Evolutionary conservation across 371 early-diverging fungal species (phyloP), one percentile per base, ranked within the genome.

Genomic region (Circinella umbellata): DNA sequence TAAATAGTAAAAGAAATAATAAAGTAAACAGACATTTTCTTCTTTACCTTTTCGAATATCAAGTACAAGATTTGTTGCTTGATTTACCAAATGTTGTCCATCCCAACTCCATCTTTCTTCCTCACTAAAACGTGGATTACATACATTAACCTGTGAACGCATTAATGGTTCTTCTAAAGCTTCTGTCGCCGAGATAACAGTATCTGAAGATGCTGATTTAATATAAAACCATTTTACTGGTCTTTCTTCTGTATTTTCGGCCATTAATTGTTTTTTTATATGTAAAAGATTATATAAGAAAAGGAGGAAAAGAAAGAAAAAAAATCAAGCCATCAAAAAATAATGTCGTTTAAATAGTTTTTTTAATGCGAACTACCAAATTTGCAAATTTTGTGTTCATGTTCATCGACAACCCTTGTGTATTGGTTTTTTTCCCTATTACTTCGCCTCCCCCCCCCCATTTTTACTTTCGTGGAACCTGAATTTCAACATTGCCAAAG

Each of bases 101-200:
- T 81, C 79, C 80, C 80, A 84, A n/a, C 71, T 61, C 84, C 84
- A 84, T 17, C 80, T 72, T 68, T 84, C 79, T 34, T 69, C 51
- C 57, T 79, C 84, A 18, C 61, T 65, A 42, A 76, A 62, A 48
- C 69, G 66, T 5, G 79, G 76, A 18, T 73, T 70, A 39, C 66
- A 62, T 0, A 84, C 77, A 36, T 76, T 69, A 3, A 82, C 82
- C 74, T 81, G 82, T 36, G 84, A 77, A 51, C 84, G 74, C 38
- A 78, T 53, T 20, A 63, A 47, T 5, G 61, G 35, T 17, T 39
- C 38, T 18, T 66, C 48, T 27, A 48, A 61, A 14, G 72, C 2
- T 13, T 1, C 51, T 51, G 69, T 37, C 4, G 80, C 76, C 51
- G 80, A 63, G n/a, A 80, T 69, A 4, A 84, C 84, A 51, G 75